phyloP scores from a whole-genome alignment of 116 monocot genomes.

The Posidonia oceanica region DNA sequence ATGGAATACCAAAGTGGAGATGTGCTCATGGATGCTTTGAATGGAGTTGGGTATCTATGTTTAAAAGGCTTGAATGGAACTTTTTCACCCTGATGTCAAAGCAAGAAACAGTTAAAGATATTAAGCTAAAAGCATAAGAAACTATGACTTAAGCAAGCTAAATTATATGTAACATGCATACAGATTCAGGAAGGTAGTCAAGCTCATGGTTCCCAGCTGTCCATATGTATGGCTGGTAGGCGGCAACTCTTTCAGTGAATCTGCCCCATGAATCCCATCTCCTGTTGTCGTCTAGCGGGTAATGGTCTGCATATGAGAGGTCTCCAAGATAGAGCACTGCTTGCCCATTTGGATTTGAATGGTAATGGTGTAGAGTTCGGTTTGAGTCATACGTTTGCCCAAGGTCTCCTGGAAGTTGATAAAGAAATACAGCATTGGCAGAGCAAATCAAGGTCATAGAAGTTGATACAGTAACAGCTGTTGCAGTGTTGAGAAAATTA shows the following conservation, averaged over 20 bases:
- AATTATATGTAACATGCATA: not conserved
- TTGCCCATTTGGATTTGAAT: constrained; percentile 34
- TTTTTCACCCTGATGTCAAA: constrained; percentile 5
- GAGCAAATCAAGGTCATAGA: no score
- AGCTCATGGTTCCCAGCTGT: constrained; percentile 62
- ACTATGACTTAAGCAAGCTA: no score
- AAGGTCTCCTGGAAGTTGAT: constrained; percentile 40
- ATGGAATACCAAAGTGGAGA: constrained; percentile 54
- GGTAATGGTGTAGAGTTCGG: constrained; percentile 52
- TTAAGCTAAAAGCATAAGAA: not conserved
- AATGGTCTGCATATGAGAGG: constrained; percentile 44
- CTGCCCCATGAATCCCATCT: constrained; percentile 74
- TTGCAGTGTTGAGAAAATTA: not conserved
- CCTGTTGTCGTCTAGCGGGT: constrained; percentile 44
- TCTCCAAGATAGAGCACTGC: constrained; percentile 44
- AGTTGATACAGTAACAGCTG: no score
- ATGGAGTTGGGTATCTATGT: constrained; percentile 33
- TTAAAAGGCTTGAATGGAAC: constrained; percentile 44
- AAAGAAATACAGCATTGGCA: not conserved
- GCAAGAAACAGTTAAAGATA: not conserved
- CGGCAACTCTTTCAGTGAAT: constrained; percentile 43
- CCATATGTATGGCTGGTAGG: constrained; percentile 72
- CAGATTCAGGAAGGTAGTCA: constrained; percentile 27
- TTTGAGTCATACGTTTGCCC: constrained; percentile 73
- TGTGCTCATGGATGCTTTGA: constrained; percentile 24